Base-by-base conservation (phyloP, 2,329 filamentous ascomycete species). In the Epichloe scottii region DNA sequence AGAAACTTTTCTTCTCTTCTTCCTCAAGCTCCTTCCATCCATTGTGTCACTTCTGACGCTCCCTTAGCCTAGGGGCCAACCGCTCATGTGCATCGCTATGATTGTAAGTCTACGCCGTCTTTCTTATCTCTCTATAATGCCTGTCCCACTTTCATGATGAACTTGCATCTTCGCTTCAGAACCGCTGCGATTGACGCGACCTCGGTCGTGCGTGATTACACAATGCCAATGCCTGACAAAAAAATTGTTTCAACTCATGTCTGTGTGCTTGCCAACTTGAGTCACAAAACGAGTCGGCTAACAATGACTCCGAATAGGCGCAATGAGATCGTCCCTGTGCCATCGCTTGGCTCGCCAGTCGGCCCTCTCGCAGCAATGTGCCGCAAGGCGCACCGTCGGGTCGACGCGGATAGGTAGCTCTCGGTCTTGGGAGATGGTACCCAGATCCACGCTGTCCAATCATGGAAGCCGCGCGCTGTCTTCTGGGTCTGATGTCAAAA, bases 111-210 rank as follows among this genome's bases (percentile, higher is more conserved):
- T 41, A 15, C 8, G 14, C 34, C 10, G 15, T n/a, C n/a, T 10
- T 3, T 33, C 23, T 39, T 12, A 47, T 23, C 38, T 46, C 17
- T 30, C 42, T 11, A 38, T 30, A 21, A 8, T 30, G 26, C 21
- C 45, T 26, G 30, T 46, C 51, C 39, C 48, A 48, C 44, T 51
- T 59, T 53, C 53, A 67, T 73, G 70, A 73, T 73, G 69, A 71
- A 59, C 50, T 63, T 59, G 66, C 67, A 68, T 64, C 58, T 54
- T 68, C 67, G 67, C 68, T 69, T 71, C 68, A 73, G 71, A 72
- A 73, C 71, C 71, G 71, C 71, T 73, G 71, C 71, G 70, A 69
- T 70, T 71, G 68, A 73, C 66, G 64, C 68, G 64, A 68, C 64
- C 66, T 61, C 64, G 64, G 59, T 67, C 68, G 68, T 67, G 68